A percentile compares a stretch with the other conserved stretches of the same genome.
Evolutionary conservation across 208 protist species (phyloP).

Genomic region (Trypanosomatidae sp.): DNA sequence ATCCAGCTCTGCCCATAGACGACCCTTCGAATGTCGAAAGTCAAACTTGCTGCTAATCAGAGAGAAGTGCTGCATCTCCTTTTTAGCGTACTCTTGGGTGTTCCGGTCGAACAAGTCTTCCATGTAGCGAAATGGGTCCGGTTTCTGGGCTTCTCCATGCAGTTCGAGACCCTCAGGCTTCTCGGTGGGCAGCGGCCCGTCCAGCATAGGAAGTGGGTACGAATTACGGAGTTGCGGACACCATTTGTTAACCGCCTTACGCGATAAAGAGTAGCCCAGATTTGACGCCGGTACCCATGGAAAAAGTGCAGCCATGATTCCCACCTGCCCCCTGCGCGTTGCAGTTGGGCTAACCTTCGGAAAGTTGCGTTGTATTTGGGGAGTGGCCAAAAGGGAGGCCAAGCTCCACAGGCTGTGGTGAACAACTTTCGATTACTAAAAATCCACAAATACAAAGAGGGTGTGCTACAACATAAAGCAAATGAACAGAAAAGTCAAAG

Average conservation of each 20-base stretch:
- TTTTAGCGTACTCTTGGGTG: constrained; percentile 68
- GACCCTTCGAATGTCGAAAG: constrained; percentile 81
- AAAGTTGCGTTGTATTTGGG: neutral
- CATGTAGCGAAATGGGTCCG: constrained; percentile 88
- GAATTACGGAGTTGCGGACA: constrained; percentile 63
- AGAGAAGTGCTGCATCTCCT: constrained; percentile 68
- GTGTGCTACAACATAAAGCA: too few relatives aligned
- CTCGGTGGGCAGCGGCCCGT: constrained; percentile 77
- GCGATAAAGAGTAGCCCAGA: constrained; percentile 40
- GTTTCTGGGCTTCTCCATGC: constrained; percentile 52
- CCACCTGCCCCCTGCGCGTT: neutral
- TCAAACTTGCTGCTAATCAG: constrained; percentile 81
- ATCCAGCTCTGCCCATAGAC: constrained; percentile 86
- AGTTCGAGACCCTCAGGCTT: constrained; percentile 44
- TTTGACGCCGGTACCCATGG: constrained; percentile 86
- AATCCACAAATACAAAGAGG: neutral
- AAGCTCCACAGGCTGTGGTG: neutral
- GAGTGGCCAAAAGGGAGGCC: neutral
- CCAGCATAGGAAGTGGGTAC: constrained; percentile 70
- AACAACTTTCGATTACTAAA: neutral
- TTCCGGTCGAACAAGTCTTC: constrained; percentile 85
- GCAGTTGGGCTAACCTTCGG: neutral
- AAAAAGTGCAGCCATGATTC: constrained; percentile 72
- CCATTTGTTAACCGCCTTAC: constrained; percentile 67
- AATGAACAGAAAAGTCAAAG: neutral